Base-by-base conservation (phyloP, 352 stramenopile genomes). In the Globisporangium mamillatum region DNA sequence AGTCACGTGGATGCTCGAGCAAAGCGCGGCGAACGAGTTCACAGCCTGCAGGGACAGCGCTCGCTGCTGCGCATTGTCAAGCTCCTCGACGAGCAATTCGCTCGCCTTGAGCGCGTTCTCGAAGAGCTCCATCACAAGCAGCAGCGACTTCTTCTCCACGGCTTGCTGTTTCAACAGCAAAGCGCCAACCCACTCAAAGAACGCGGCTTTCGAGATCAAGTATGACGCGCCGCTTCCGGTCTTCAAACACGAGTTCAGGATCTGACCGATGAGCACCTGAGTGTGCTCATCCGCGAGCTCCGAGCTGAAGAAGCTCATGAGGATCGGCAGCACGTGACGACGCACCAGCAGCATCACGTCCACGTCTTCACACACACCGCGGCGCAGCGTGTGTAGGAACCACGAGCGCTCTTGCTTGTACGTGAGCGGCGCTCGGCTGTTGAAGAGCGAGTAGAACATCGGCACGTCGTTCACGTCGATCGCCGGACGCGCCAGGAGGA, bases 381-480 rank as follows among this genome's bases (percentile, higher is more conserved):
- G 85, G 52, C 87, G 81, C 56, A 96, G 73, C 16, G 76, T 77
- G 59, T 96, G 86, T 10, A 96, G 76, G 41, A 96, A 75, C 89
- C 89, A 96, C 27, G 86, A 90, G 6, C 89, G 86, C 68, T 94
- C 89, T 64, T 94, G 85, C 24, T 90, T 87, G 70, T 86, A 94
- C 1, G 76, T 94, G 20, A 87, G 69, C 22, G 83, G 76, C 48
- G 84, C 76, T 32, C 83, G 82, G 38, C 81, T 92, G 74, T 95
- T 91, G 71, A 96, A 96, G 4, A 96, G 71, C 55, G 89, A 80
- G 70, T 94, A 96, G 66, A 96, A 96, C 88, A 96, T 95, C 2
- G 89, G 89, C 10, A 96, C 89, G 68, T 95, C 88, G 50, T 71
- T 78, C 20, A 93, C 59, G 66, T 96, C 88, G 66, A 96, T 75